Base-by-base conservation (phyloP, 2,329 filamentous ascomycete genomes). In the Penicillium sclerotigenum region DNA sequence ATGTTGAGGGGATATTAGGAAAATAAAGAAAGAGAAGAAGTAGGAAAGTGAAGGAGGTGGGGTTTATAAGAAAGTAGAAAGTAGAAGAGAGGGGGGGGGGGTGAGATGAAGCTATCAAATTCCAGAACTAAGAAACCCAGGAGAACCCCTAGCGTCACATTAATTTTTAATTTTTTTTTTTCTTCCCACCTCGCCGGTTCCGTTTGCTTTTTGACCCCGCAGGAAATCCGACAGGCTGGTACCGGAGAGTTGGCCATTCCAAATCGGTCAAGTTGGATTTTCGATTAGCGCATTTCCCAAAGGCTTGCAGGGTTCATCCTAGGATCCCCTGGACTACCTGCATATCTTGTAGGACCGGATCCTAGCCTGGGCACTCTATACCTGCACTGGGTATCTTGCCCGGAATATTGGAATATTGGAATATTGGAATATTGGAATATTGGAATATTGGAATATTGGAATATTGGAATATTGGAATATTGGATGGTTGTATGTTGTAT, bases 1-100 rank as follows among this genome's bases (percentile, higher is more conserved):
- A 72, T 71, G 51, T 18, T 13, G 10, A 42, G 20, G 47, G 29
- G 16, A 40, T 33, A 24, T 5, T 29, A 36, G 24, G 28, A 33
- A 22, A 34, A 45, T 45, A 41, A 45, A 50, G 22, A 37, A 26
- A 42, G 45, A 20, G 7, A 34, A 31, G 18, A 24, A 2, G 14
- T 33, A 16, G 14, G 14, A 14, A 8, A 33, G n/a, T n/a, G n/a
- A 33, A 33, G 31, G 14, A 22, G 18, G 13, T 18, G 22, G 11
- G 9, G 2, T 10, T 37, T 3, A 4, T 7, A 0, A 18, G 45
- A 36, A 37, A 31, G 58, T 52, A 34, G 29, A 42, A 49, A 47
- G 46, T 36, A 50, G 48, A 56, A 24, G 36, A 33, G 37, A 37
- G 47, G 24, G 41, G 34, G 18, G 47, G 47, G 24, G 41, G 34